Percentiles rank a stretch among this genome's conserved stretches.
Conservation (phyloP, 192 early-diverging fungal genomes). For the Cetraspora pellucida region DNA sequence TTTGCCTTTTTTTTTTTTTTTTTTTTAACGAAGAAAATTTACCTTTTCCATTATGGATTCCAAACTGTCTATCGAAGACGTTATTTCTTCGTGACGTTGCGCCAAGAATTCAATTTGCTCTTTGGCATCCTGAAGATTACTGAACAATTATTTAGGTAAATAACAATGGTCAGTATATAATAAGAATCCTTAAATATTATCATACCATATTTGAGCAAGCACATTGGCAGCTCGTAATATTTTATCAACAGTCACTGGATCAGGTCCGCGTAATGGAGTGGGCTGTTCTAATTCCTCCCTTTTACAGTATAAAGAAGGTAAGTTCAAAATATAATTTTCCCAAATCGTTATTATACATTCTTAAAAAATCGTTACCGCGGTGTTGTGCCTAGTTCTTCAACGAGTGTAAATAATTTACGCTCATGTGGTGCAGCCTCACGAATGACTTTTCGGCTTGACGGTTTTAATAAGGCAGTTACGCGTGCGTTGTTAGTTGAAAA, state of each 20-base stretch:
- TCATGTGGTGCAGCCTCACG: conserved; percentile 31
- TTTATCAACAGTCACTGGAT: conserved; percentile 27
- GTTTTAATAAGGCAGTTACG: conserved; percentile 1
- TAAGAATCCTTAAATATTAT: neutral
- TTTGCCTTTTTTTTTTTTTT: neutral
- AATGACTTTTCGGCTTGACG: neutral
- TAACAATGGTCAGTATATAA: neutral
- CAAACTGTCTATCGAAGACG: conserved; percentile 33
- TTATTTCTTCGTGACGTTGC: conserved; percentile 32
- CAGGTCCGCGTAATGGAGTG: conserved; percentile 28
- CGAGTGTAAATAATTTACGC: conserved; percentile 24
- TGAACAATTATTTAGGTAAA: neutral
- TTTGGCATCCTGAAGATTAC: conserved; percentile 21
- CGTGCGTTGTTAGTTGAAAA: conserved; percentile 9
- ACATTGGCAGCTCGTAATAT: conserved; percentile 30
- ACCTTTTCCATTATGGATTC: conserved; percentile 31
- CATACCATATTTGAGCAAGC: conserved; percentile 31
- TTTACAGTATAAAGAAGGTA: neutral
- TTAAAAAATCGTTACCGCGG: neutral
- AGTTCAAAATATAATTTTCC: neutral
- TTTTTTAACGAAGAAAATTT: neutral
- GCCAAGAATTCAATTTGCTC: neutral
- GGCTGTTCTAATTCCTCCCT: conserved; percentile 25
- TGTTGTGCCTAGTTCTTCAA: conserved; percentile 13
- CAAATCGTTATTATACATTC: neutral